Evolutionary conservation across 1,139 yeast genomes (phyloP).

Genomic region (Zygotorulaspora mrakii): DNA sequence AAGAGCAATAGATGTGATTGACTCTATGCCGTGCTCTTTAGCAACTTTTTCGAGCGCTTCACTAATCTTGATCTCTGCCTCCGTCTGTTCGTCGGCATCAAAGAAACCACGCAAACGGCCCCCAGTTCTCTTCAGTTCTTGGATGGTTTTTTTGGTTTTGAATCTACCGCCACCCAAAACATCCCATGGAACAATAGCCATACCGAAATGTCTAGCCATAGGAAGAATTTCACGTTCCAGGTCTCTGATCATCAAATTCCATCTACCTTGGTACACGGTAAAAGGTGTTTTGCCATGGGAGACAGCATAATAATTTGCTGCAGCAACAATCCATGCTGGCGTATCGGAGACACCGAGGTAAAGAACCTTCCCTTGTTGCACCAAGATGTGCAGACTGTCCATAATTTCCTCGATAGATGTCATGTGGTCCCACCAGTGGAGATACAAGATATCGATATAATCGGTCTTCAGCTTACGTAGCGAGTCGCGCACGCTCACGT

Average conservation of each 20-base stretch:
- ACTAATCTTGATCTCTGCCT: slow-evolving; percentile 18
- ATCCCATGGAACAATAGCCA: slow-evolving; percentile 29
- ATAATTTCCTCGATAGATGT: slow-evolving; percentile 26
- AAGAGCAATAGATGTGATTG: slow-evolving; percentile 24
- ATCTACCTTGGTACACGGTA: slow-evolving; percentile 28
- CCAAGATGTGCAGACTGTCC: slow-evolving; percentile 24
- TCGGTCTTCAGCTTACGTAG: slow-evolving; percentile 11
- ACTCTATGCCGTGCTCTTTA: slow-evolving; percentile 17
- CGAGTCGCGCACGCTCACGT: slow-evolving; percentile 13
- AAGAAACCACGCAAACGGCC: slow-evolving; percentile 9
- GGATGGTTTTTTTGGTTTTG: slow-evolving; percentile 20
- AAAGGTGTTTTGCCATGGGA: slow-evolving; percentile 26
- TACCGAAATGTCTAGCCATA: slow-evolving; percentile 20
- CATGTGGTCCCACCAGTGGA: slow-evolving; percentile 30
- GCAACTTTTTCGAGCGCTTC: slow-evolving; percentile 26
- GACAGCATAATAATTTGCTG: slow-evolving; percentile 27
- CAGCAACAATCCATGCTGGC: slow-evolving; percentile 30
- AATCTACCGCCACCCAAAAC: slow-evolving; percentile 18
- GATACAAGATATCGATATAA: slow-evolving; percentile 8
- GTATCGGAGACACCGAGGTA: slow-evolving; percentile 29
- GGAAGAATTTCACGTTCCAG: slow-evolving; percentile 28
- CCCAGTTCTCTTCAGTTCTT: slow-evolving; percentile 18
- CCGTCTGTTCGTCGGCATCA: slow-evolving; percentile 14
- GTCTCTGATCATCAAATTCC: slow-evolving; percentile 26
- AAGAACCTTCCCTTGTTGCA: slow-evolving; percentile 12